Evolutionary conservation across 345 rosid species (phyloP), one percentile per base, ranked within the genome.

Genomic region (Trapa bicornis): DNA sequence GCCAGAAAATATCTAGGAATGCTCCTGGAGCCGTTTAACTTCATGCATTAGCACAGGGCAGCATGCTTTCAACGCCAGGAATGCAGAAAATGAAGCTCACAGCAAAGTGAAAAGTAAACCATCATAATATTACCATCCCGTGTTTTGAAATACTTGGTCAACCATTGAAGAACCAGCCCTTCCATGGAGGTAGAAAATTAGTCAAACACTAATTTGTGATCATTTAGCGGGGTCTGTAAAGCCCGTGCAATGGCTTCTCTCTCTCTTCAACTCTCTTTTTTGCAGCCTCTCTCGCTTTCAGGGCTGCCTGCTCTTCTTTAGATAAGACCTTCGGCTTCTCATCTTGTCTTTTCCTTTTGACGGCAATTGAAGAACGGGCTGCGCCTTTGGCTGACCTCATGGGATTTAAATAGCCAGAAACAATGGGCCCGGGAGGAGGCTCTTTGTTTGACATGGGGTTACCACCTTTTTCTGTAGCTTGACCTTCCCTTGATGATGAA

Each of bases 271-370:
- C 94, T 73, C 96, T 86, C 86, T 84, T 93, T 76, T 80, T 86
- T 36, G 97, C 97, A 75, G 98, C 97, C 79, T 87, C 98, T 77
- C 98, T 85, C 1, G 94, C 96, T 78, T 80, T 93, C 52, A 88
- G 82, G 17, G 97, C 99, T 68, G 95, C 87, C 57, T 60, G 79
- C 77, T 93, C 98, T 79, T 87, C 98, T 71, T 73, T 75, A 12
- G 95, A 82, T 63, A 87, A 65, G 37, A 76, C 79, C 84, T 94
- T 85, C 1, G 89, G 86, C 73, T 80, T 86, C 65, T 78, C 84
- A 50, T 80, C 87, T 75, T 66, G 78, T 74, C 91, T 80, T 79
- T 86, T 94, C 71, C 92, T 87, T 81, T 87, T 88, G 69, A 83
- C 85, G 52, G 84, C 69, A 54, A 82, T 73, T 70, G 86, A 52